phyloP scores from a whole-genome alignment of 1,284 basidiomycete species.

The Cryptococcus sp. region DNA sequence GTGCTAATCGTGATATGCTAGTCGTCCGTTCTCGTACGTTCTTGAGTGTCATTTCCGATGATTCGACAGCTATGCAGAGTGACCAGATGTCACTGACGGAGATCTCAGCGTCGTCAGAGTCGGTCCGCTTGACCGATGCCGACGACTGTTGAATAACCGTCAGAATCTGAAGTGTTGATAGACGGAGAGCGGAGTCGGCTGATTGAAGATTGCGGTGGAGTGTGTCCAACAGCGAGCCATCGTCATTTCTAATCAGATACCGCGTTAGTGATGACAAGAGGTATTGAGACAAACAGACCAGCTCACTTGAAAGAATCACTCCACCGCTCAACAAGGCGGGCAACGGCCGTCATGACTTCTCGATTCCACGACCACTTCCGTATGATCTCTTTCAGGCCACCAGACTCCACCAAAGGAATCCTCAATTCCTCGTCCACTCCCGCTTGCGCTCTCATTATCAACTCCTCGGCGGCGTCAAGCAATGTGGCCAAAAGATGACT shows the following conservation, averaged over 20 bases:
- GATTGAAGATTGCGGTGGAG: constrained; percentile 51
- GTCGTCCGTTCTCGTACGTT: constrained; percentile 80
- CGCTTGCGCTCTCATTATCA: constrained; percentile 8
- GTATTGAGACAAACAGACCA: not conserved
- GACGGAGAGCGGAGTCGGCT: constrained; percentile 54
- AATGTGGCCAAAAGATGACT: constrained; percentile 32
- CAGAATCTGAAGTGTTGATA: constrained; percentile 50
- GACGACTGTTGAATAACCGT: constrained; percentile 22
- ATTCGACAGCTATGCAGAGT: constrained; percentile 70
- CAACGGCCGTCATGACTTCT: constrained; percentile 60
- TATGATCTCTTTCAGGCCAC: constrained; percentile 56
- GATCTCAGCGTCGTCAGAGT: constrained; percentile 3
- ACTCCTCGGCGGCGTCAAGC: constrained; percentile 21
- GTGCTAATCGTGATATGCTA: constrained; percentile 56
- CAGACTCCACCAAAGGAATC: constrained; percentile 23
- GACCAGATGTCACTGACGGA: constrained; percentile 57
- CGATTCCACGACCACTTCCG: constrained; percentile 63
- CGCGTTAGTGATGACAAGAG: not conserved
- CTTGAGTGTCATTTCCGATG: constrained; percentile 69
- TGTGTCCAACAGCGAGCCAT: constrained; percentile 16
- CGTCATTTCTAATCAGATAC: not conserved
- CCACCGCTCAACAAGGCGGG: constrained; percentile 55
- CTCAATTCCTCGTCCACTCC: constrained; percentile 23
- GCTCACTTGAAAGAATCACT: constrained; percentile 22
- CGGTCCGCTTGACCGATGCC: constrained; percentile 2